Base-by-base conservation (phyloP, 1,284 basidiomycete genomes). In the Microbotryomycetes sp. region DNA sequence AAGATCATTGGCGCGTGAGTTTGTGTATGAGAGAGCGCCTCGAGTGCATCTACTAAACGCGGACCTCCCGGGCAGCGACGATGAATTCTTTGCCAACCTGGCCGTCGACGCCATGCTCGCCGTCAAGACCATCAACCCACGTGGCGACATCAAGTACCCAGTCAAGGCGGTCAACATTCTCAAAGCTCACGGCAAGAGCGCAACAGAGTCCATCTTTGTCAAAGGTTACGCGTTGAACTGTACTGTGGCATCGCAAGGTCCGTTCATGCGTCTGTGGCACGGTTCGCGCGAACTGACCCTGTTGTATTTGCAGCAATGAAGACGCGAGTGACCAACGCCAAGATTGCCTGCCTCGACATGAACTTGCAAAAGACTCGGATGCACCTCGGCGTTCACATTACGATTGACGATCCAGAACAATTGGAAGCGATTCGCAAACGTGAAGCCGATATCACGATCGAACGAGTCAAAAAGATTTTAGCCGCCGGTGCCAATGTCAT, bases 131-230 rank as follows among this genome's bases (percentile, higher is more conserved):
- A 85, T 92, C 67, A 98, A 98, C 78, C 80, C 86, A 65, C 86
- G 92, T 62, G 96, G 96, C 42, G 96, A 99, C 77, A 88, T 89
- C 75, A 98, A 97, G 79, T 99, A 98, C 79, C 96, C 96, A 7
- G 96, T 98, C 71, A 98, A 99, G 80, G 96, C 96, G 1, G 96
- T 99, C 68, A 99, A 99, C 74, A 85, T 98, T n/a, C 82, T 99
- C 72, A 99, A 99, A 78, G 96, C 96, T 9, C 96, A 99, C 74
- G 96, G 96, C 63, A 87, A 86, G 78, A 94, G 91, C 75, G 92
- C 93, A 26, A 84, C 92, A 67, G 96, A 99, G 76, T 97, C 92
- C 45, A 76, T 97, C 67, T 92, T 89, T 74, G 88, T 99, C 64
- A 90, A 90, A 73, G 96, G 96, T 50, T 99, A 98, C 79, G 96